Percentiles rank a stretch among this genome's conserved stretches.
Conservation (phyloP, 1,284 basidiomycete genomes). For the Ustilago xerochloae region DNA sequence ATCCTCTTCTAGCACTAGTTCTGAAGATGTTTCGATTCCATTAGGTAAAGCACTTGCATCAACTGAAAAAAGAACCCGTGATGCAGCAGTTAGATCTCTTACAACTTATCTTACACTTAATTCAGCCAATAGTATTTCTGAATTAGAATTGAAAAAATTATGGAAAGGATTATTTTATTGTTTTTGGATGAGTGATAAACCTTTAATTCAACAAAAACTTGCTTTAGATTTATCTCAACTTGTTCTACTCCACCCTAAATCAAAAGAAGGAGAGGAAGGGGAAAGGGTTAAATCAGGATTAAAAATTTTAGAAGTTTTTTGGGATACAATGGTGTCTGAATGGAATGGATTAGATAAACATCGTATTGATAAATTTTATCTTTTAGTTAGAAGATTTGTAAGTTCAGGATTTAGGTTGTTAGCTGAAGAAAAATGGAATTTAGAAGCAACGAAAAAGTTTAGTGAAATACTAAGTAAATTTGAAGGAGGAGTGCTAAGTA, state of each 20-base stretch:
- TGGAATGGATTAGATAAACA: constrained; percentile 92
- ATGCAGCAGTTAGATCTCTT: constrained; percentile 85
- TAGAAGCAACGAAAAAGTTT: constrained; percentile 53
- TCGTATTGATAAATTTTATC: constrained; percentile 87
- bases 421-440: constrained; percentile 78
- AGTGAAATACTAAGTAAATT: constrained; percentile 21
- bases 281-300: constrained; percentile 73
- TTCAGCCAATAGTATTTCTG: constrained; percentile 71
- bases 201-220: constrained; percentile 90
- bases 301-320: constrained; percentile 86
- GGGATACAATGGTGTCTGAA: constrained; percentile 86
- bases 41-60: constrained; percentile 60
- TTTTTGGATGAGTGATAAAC: constrained; percentile 99
- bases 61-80: constrained; percentile 75
- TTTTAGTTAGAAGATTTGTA: constrained; percentile 88
- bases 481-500: constrained; percentile 20
- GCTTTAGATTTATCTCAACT: constrained; percentile 86
- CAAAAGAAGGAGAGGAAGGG: neutral
- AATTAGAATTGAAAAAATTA: constrained; percentile 85
- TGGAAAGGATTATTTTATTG: constrained; percentile 99
- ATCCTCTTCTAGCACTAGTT: neutral
- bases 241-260: constrained; percentile 46
- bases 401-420: constrained; percentile 86
- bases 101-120: constrained; percentile 72
- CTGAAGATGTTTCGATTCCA: constrained; percentile 39